Evolutionary conservation across 1,284 basidiomycete genomes (phyloP).

Genomic region (Phellinidium pouzarii): DNA sequence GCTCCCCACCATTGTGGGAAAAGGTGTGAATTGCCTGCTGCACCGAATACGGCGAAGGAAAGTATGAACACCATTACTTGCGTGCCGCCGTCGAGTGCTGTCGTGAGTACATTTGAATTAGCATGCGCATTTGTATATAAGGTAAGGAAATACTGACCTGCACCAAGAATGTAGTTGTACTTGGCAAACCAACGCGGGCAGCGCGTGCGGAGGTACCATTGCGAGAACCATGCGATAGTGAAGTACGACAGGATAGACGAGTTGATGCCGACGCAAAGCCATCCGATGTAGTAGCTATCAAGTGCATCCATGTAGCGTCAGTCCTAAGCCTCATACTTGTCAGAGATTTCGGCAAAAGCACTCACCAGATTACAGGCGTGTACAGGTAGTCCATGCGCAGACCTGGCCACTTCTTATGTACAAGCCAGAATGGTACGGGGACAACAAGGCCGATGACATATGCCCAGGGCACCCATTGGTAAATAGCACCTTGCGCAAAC

Average conservation of each 20-base stretch:
- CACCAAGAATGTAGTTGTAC: conserved; percentile 52
- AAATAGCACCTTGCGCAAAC: conserved; percentile 20
- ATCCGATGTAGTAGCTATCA: conserved; percentile 34
- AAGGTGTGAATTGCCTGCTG: conserved; percentile 37
- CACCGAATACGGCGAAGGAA: conserved; percentile 57
- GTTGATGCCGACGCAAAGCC: conserved; percentile 48
- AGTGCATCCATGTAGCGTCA: too few species aligned
- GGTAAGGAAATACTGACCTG: conserved; percentile 19
- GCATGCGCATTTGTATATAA: not conserved
- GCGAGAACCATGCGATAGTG: conserved; percentile 47
- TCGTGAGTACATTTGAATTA: conserved; percentile 14
- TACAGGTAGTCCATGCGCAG: conserved; percentile 9
- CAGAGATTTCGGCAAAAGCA: too few species aligned
- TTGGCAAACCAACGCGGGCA: conserved; percentile 47
- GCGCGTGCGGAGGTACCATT: conserved; percentile 42
- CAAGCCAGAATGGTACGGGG: conserved; percentile 26
- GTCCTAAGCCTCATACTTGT: too few species aligned
- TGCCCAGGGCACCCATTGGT: conserved; percentile 21
- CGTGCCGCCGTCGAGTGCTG: conserved; percentile 51
- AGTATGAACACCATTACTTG: conserved; percentile 49
- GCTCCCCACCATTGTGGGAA: conserved; percentile 40
- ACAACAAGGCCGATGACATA: conserved; percentile 24
- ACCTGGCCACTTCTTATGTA: conserved; percentile 23
- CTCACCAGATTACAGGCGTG: conserved; percentile 15
- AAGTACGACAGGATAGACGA: conserved; percentile 46